phyloP scores from a whole-genome alignment of 1,139 yeast species.

The Saccharomyces hybrid region DNA sequence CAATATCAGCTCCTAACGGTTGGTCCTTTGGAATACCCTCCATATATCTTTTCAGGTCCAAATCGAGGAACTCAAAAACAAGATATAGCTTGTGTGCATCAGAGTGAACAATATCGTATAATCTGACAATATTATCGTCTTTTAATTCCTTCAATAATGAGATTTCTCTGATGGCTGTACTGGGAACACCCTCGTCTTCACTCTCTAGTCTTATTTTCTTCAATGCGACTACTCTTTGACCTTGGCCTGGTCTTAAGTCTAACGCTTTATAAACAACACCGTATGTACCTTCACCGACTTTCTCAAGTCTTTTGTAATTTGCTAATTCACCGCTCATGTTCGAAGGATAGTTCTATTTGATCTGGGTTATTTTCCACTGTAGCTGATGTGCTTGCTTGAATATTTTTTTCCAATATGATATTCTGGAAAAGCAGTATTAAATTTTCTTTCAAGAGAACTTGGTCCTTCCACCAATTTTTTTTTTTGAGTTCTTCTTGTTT shows the following conservation, averaged over 20 bases:
- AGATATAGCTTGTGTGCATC: conserved; percentile 89
- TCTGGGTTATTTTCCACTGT: not conserved
- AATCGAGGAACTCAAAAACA: conserved; percentile 87
- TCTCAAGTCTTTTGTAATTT: conserved; percentile 88
- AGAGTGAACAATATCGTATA: conserved; percentile 94
- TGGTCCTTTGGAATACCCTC: conserved; percentile 89
- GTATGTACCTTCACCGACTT: conserved; percentile 96
- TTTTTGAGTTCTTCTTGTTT: not conserved
- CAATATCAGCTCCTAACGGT: conserved; percentile 84
- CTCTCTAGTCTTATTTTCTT: conserved; percentile 93
- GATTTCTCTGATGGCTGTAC: conserved; percentile 95
- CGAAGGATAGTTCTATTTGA: not conserved
- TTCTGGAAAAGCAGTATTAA: not conserved
- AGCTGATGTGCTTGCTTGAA: not conserved
- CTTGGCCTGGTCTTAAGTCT: conserved; percentile 61
- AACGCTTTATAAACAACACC: conserved; percentile 97
- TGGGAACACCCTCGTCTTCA: conserved; percentile 98
- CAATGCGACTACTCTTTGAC: conserved; percentile 86
- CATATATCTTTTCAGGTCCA: conserved; percentile 95
- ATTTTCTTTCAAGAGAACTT: not conserved
- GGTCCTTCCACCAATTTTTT: not conserved
- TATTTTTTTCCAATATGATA: not conserved
- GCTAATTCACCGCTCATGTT: conserved; percentile 69
- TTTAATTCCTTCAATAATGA: conserved; percentile 87
- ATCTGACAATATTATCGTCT: conserved; percentile 84